These are phyloP conservation scores for Phoma sp. DNA, from an alignment of 2,329 filamentous ascomycete species.

Conservation along the genomic window DNA sequence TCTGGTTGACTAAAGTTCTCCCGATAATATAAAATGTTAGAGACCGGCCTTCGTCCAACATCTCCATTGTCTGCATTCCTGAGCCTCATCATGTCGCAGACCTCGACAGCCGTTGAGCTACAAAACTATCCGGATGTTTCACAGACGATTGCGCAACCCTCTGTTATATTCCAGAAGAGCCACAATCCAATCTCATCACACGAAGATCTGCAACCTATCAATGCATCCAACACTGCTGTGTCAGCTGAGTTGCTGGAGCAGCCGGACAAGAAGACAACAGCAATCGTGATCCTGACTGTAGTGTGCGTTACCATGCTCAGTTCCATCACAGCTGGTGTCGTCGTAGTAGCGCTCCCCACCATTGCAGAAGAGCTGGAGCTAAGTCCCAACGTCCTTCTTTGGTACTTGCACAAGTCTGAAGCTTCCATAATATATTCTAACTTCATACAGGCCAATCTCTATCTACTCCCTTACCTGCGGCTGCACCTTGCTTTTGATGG, in stretches of 20 bases:
- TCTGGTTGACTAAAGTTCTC: neutral
- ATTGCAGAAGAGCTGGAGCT: constrained; percentile 47
- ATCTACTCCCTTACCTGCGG: constrained; percentile 53
- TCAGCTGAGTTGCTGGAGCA: constrained; percentile 20
- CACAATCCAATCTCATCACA: constrained; percentile 7
- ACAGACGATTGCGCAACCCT: constrained; percentile 19
- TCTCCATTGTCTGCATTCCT: neutral
- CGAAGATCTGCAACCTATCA: constrained; percentile 24
- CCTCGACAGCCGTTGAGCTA: constrained; percentile 37
- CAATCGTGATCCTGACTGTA: constrained; percentile 34
- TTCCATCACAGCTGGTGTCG: constrained; percentile 45
- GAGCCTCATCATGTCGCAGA: constrained; percentile 29
- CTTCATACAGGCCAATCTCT: constrained; percentile 41
- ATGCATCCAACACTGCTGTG: constrained; percentile 16
- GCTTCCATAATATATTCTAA: constrained; percentile 4
- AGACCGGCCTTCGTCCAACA: neutral
- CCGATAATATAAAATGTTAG: too few relatives aligned
- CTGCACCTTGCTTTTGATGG: constrained; percentile 57
- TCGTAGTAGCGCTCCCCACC: constrained; percentile 51
- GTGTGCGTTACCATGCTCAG: constrained; percentile 37
- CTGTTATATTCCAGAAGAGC: constrained; percentile 21
- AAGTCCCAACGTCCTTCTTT: constrained; percentile 34
- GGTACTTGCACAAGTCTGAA: constrained; percentile 18
- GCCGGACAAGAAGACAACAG: constrained; percentile 33
- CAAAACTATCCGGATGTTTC: constrained; percentile 20